These are phyloP conservation scores for Cladorrhinum sp. DNA, from an alignment of 2,329 filamentous ascomycete genomes.

Conservation along the genomic window DNA sequence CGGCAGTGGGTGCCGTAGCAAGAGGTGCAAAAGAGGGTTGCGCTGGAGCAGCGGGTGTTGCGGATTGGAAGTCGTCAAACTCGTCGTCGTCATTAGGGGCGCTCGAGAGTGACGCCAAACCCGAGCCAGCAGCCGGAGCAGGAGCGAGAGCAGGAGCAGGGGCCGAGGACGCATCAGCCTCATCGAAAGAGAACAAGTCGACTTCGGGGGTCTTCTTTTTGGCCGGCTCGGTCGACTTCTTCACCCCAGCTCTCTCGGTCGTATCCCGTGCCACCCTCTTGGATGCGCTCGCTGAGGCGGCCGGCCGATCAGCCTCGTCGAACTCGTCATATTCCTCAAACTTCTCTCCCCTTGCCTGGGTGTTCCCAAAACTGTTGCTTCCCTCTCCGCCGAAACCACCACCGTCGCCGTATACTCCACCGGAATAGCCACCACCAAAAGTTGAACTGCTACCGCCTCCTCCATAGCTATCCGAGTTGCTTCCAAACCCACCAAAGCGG, in stretches of 20 bases:
- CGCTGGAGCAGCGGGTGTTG: conserved; percentile 56
- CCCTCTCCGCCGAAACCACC: conserved; percentile 81
- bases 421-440: conserved; percentile 61
- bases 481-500: conserved; percentile 88
- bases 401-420: conserved; percentile 88
- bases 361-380: conserved; percentile 66
- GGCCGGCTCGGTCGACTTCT: conserved; percentile 62
- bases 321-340: conserved; percentile 98
- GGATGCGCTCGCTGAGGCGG: conserved; percentile 41
- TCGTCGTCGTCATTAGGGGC: conserved; percentile 70
- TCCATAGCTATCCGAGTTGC: conserved; percentile 72
- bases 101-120: conserved; percentile 46
- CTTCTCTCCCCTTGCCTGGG: conserved; percentile 62
- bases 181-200: conserved; percentile 89
- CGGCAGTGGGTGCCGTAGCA: conserved; percentile 53
- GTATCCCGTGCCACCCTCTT: conserved; percentile 49
- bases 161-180: conserved; percentile 50
- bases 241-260: conserved; percentile 44
- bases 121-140: conserved; percentile 46
- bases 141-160: conserved; percentile 41
- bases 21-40: conserved; percentile 41
- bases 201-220: conserved; percentile 87
- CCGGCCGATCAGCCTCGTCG: conserved; percentile 65
- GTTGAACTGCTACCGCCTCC: conserved; percentile 29
- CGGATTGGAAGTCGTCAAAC: conserved; percentile 97